Conservation (phyloP, 2,329 filamentous ascomycete species). For the Tolypocladium ovalisporum region DNA sequence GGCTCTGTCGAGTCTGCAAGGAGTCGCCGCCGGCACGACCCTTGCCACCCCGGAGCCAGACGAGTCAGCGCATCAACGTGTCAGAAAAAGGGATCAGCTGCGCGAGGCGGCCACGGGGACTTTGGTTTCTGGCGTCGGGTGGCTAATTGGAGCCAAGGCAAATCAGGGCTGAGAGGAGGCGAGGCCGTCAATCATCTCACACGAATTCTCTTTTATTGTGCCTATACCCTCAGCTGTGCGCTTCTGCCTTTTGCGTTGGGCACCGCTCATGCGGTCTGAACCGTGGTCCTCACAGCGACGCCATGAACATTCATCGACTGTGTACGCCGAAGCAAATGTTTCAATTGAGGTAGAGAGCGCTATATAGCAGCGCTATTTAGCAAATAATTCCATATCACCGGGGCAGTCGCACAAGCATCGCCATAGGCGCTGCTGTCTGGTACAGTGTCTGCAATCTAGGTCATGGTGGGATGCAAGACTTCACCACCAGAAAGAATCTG, state of each 20-base stretch:
- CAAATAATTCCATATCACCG: neutral
- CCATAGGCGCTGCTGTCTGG: neutral
- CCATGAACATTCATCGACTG: neutral
- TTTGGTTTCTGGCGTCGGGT: conserved; percentile 55
- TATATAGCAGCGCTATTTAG: neutral
- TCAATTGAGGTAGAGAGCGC: neutral
- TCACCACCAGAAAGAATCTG: neutral
- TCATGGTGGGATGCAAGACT: neutral
- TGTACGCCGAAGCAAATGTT: neutral
- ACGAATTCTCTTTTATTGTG: neutral
- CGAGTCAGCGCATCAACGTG: conserved; percentile 24
- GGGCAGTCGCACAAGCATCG: neutral
- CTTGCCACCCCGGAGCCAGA: conserved; percentile 9
- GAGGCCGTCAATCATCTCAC: neutral
- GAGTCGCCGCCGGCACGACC: conserved; percentile 9
- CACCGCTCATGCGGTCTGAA: neutral
- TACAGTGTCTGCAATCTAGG: neutral
- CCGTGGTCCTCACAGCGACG: no score
- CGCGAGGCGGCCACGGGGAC: conserved; percentile 57
- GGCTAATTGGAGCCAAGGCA: conserved; percentile 50
- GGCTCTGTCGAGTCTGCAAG: conserved; percentile 40
- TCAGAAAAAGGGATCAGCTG: conserved; percentile 63
- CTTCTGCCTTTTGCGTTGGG: no score
- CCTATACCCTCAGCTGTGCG: neutral
- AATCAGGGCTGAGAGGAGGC: conserved; percentile 7